Conservation (phyloP, 352 stramenopile species). For the Blastocystis sp. region DNA sequence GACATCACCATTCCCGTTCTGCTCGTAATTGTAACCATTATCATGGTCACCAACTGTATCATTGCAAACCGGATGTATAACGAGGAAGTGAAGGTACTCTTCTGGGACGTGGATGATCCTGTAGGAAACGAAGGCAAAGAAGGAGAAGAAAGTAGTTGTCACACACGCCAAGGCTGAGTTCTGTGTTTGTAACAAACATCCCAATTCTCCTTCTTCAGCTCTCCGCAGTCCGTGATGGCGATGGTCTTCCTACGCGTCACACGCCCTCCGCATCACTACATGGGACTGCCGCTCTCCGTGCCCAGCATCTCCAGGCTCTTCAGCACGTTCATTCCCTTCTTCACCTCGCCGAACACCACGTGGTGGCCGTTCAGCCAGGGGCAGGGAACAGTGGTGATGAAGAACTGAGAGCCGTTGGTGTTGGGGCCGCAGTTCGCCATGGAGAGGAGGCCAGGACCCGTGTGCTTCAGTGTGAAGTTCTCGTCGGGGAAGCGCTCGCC, state of each 20-base stretch:
- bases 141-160: background rate
- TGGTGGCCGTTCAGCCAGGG: constrained; percentile 61
- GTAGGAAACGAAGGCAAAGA: background rate
- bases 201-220: constrained; percentile 26
- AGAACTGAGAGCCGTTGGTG: background rate
- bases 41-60: constrained; percentile 3
- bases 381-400: constrained; percentile 60
- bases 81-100: background rate
- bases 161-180: background rate
- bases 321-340: constrained; percentile 73
- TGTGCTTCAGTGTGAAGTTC: constrained; percentile 83
- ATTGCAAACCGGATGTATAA: background rate
- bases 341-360: background rate
- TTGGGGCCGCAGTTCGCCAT: constrained; percentile 81
- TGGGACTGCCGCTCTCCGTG: constrained; percentile 67
- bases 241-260: constrained; percentile 34
- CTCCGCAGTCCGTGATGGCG: constrained; percentile 43
- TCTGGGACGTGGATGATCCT: background rate
- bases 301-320: constrained; percentile 73
- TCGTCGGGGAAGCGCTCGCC: constrained; percentile 74
- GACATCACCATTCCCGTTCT: background rate
- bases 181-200: too few relatives aligned
- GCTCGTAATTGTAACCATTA: background rate
- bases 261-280: background rate
- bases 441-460: constrained; percentile 78